These are phyloP conservation scores for Elaeis oleifera DNA, from an alignment of 202 grass and related monocot genomes.

Conservation along the genomic window DNA sequence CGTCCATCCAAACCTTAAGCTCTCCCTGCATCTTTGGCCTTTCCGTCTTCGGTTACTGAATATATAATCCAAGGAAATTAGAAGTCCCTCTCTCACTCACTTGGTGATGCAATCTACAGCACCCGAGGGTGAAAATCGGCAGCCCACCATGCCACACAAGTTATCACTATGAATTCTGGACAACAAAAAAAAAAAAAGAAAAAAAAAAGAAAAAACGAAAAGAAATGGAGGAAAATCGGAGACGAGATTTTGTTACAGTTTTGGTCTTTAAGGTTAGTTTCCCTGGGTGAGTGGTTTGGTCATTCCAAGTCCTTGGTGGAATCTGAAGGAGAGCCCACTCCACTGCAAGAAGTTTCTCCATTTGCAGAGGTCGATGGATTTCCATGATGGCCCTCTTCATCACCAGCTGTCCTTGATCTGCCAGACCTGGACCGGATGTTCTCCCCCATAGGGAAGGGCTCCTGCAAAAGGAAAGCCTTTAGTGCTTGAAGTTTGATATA, in stretches of 20 bases:
- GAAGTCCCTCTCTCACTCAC: constrained; percentile 10
- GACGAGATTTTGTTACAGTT: constrained; percentile 30
- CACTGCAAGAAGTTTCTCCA: constrained; percentile 14
- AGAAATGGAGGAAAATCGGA: not conserved
- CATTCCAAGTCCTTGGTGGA: constrained; percentile 18
- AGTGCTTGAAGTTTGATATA: no score
- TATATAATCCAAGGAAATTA: constrained; percentile 17
- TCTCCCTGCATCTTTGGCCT: constrained; percentile 14
- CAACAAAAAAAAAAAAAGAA: not conserved
- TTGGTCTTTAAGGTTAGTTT: constrained; percentile 21
- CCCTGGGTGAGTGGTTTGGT: not conserved
- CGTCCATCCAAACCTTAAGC: constrained; percentile 9
- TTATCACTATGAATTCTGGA: not conserved
- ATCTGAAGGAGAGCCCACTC: constrained; percentile 3
- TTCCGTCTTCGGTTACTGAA: constrained; percentile 4
- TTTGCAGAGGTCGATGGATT: constrained; percentile 27
- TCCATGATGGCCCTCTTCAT: constrained; percentile 25
- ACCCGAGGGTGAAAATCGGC: not conserved
- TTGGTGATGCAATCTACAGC: not conserved
- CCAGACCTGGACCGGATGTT: constrained; percentile 36
- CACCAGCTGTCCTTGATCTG: constrained; percentile 33
- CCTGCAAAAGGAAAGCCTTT: constrained; percentile 27
- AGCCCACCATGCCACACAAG: not conserved
- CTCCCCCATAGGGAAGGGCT: constrained; percentile 60
- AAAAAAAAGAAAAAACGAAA: no score